Evolutionary conservation across 257 asterid genomes (phyloP).

Genomic region (Schizonepeta tenuifolia): DNA sequence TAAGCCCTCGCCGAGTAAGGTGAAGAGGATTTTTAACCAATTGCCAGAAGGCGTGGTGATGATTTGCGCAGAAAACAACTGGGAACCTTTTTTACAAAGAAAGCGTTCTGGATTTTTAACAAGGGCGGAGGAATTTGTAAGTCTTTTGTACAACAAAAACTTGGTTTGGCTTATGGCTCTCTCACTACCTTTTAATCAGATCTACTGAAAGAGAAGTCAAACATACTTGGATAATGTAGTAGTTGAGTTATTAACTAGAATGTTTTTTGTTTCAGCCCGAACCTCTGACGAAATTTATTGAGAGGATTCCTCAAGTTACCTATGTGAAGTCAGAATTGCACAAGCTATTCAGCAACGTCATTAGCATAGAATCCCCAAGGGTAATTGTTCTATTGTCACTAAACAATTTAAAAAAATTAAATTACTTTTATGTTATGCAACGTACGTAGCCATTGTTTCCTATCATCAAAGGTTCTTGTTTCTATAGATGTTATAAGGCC

Average conservation of each 20-base stretch:
- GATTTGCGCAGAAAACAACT: constrained; percentile 71
- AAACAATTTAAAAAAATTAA: background rate
- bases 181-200: too few species aligned
- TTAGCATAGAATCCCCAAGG: constrained; percentile 58
- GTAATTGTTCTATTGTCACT: constrained; percentile 33
- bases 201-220: too few species aligned
- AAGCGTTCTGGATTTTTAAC: too few species aligned
- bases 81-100: constrained; percentile 29
- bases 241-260: background rate
- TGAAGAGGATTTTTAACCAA: constrained; percentile 63
- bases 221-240: too few species aligned
- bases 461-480: background rate
- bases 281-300: constrained; percentile 52
- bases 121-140: too few species aligned
- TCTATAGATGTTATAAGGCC: too few species aligned
- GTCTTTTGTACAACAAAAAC: too few species aligned
- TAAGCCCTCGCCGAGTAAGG: background rate
- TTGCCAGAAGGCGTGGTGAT: constrained; percentile 62
- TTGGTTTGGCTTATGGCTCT: too few species aligned
- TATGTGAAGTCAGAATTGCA: constrained; percentile 35
- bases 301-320: constrained; percentile 27
- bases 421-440: background rate
- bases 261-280: constrained; percentile 57
- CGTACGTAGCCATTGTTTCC: background rate
- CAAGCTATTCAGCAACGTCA: constrained; percentile 56